A percentile compares a stretch with the other conserved stretches of the same genome.
phyloP scores from a whole-genome alignment of 2,329 filamentous ascomycete genomes.

The Calonectria henricotiae region DNA sequence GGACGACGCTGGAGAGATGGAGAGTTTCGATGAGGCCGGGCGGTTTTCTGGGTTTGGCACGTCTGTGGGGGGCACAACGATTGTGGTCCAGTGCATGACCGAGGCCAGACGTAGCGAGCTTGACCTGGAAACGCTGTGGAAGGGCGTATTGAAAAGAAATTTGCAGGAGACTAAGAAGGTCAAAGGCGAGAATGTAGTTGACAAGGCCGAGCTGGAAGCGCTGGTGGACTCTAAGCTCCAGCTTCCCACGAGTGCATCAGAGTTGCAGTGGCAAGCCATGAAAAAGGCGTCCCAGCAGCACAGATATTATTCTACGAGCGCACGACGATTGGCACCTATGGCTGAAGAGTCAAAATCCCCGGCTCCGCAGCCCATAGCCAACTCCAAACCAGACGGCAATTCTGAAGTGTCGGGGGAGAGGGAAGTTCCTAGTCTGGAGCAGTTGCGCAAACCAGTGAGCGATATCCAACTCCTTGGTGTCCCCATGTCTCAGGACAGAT shows the following conservation, averaged over 20 bases:
- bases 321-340: slow-evolving; percentile 46
- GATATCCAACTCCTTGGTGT: slow-evolving; percentile 61
- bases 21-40: slow-evolving; percentile 65
- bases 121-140: slow-evolving; percentile 70
- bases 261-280: slow-evolving; percentile 58
- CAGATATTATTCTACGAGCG: slow-evolving; percentile 57
- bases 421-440: slow-evolving; percentile 39
- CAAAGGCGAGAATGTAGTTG: slow-evolving; percentile 48
- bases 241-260: slow-evolving; percentile 53
- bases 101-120: slow-evolving; percentile 69
- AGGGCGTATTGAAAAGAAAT: slow-evolving; percentile 59
- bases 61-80: slow-evolving; percentile 65
- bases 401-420: neutral
- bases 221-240: slow-evolving; percentile 57
- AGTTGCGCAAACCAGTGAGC: slow-evolving; percentile 54
- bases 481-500: slow-evolving; percentile 56
- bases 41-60: slow-evolving; percentile 85
- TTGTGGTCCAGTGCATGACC: slow-evolving; percentile 74
- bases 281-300: slow-evolving; percentile 57
- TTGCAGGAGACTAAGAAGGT: slow-evolving; percentile 55
- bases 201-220: slow-evolving; percentile 53
- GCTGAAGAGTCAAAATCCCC: neutral
- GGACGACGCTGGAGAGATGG: slow-evolving; percentile 65
- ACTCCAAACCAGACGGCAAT: neutral
- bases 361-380: neutral